phyloP scores from a whole-genome alignment of 805 yeast species.

The Zygosaccharomyces rouxii region DNA sequence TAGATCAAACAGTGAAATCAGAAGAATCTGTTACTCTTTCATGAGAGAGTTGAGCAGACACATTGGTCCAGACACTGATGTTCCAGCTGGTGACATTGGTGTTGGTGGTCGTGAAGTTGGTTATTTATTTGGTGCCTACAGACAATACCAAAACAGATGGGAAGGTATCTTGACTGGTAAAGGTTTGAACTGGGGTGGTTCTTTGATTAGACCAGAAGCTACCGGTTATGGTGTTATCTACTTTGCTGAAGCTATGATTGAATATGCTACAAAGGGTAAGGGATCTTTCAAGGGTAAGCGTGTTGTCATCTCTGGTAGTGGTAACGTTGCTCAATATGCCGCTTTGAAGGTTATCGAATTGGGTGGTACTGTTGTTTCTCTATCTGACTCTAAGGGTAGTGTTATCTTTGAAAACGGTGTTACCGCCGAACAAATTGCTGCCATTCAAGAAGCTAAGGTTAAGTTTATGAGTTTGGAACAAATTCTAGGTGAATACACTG shows the following conservation, averaged over 20 bases:
- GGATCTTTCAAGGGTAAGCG: constrained; percentile 89
- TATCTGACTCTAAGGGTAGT: constrained; percentile 93
- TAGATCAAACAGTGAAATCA: constrained; percentile 85
- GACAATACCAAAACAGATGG: constrained; percentile 83
- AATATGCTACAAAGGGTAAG: constrained; percentile 83
- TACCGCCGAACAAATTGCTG: constrained; percentile 72
- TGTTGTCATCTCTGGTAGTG: constrained; percentile 96
- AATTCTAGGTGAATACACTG: constrained; percentile 53
- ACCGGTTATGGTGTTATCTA: constrained; percentile 97
- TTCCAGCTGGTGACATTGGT: constrained; percentile 99
- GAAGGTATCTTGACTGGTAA: constrained; percentile 98
- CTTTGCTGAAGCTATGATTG: constrained; percentile 97
- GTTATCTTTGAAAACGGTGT: constrained; percentile 77
- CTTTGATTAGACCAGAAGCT: constrained; percentile 98
- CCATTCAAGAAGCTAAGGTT: constrained; percentile 72
- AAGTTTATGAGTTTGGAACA: constrained; percentile 71
- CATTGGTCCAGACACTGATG: constrained; percentile 96
- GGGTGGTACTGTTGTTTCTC: constrained; percentile 91
- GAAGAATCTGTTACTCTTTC: constrained; percentile 94
- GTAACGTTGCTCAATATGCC: constrained; percentile 99
- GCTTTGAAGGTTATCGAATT: constrained; percentile 95
- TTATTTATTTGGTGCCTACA: constrained; percentile 95
- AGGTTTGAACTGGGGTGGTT: constrained; percentile 98
- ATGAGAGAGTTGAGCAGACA: constrained; percentile 94
- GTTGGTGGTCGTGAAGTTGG: constrained; percentile 95